A percentile compares a stretch with the other conserved stretches of the same genome.
phyloP scores from a whole-genome alignment of 495 filamentous ascomycete genomes.

The Elaphomyces granulatus region DNA sequence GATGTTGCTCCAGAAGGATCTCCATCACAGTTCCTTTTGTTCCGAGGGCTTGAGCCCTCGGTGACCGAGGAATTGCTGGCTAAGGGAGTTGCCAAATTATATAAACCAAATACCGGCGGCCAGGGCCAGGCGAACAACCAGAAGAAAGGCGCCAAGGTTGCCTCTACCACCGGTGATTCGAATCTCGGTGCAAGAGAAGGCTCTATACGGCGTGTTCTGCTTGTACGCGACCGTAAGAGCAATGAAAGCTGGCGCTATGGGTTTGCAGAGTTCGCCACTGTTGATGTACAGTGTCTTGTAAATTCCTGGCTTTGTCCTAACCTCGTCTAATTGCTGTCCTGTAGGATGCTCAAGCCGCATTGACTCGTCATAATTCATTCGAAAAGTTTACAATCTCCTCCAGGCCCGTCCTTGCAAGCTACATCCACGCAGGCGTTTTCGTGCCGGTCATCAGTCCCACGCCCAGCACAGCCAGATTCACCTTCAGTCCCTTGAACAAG shows the following conservation, averaged over 20 bases:
- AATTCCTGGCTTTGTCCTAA: background rate
- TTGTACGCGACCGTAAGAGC: slow-evolving; percentile 59
- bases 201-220: slow-evolving; percentile 59
- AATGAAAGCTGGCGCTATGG: slow-evolving; percentile 78
- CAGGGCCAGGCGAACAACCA: slow-evolving; percentile 12
- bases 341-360: slow-evolving; percentile 64
- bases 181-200: slow-evolving; percentile 64
- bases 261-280: slow-evolving; percentile 74
- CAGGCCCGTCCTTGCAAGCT: slow-evolving; percentile 56
- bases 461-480: slow-evolving; percentile 42
- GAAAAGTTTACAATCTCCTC: slow-evolving; percentile 80
- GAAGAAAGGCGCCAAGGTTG: slow-evolving; percentile 51
- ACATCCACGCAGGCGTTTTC: slow-evolving; percentile 81
- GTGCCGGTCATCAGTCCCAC: slow-evolving; percentile 52
- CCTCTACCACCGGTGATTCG: slow-evolving; percentile 58
- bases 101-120: slow-evolving; percentile 30
- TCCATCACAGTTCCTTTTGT: slow-evolving; percentile 68
- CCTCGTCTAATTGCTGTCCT: slow-evolving; percentile 8
- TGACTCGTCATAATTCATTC: slow-evolving; percentile 57
- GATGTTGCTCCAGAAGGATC: slow-evolving; percentile 62
- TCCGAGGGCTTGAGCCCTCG: slow-evolving; percentile 58
- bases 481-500: slow-evolving; percentile 61
- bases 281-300: slow-evolving; percentile 25
- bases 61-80: slow-evolving; percentile 68
- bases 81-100: slow-evolving; percentile 66